Evolutionary conservation across 305 asterid genomes (phyloP).

Genomic region (Coffea humblotiana): DNA sequence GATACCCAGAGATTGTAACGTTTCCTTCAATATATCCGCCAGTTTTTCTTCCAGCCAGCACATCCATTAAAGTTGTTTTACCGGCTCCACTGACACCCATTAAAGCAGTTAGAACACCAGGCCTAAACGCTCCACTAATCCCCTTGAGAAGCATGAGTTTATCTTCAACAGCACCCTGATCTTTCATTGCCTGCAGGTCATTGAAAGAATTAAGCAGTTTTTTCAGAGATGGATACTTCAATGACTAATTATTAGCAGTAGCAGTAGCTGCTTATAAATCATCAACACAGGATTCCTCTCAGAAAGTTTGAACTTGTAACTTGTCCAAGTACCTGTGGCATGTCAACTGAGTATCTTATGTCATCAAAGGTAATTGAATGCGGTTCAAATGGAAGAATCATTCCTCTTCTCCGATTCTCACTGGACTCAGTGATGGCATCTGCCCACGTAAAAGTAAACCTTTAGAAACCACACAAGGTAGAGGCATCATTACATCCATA

Average conservation of each 20-base stretch:
- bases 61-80: constrained; percentile 86
- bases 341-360: constrained; percentile 61
- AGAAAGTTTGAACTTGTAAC: neutral
- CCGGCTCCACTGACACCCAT: constrained; percentile 98
- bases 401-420: constrained; percentile 45
- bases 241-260: neutral
- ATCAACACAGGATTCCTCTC: neutral
- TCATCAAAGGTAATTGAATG: constrained; percentile 63
- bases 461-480: neutral
- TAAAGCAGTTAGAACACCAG: constrained; percentile 85
- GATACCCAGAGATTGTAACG: constrained; percentile 65
- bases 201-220: neutral
- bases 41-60: constrained; percentile 86
- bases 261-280: neutral
- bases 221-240: neutral
- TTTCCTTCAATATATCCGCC: constrained; percentile 75
- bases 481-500: neutral
- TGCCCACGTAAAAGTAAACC: neutral
- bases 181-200: constrained; percentile 62
- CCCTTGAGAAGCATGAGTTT: constrained; percentile 57
- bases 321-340: constrained; percentile 56
- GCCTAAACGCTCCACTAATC: constrained; percentile 79
- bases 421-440: constrained; percentile 18
- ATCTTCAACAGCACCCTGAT: constrained; percentile 54
- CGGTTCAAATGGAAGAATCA: constrained; percentile 79